phyloP scores from a whole-genome alignment of 768 basidiomycete species.

The Candolleomyces aberdarensis region DNA sequence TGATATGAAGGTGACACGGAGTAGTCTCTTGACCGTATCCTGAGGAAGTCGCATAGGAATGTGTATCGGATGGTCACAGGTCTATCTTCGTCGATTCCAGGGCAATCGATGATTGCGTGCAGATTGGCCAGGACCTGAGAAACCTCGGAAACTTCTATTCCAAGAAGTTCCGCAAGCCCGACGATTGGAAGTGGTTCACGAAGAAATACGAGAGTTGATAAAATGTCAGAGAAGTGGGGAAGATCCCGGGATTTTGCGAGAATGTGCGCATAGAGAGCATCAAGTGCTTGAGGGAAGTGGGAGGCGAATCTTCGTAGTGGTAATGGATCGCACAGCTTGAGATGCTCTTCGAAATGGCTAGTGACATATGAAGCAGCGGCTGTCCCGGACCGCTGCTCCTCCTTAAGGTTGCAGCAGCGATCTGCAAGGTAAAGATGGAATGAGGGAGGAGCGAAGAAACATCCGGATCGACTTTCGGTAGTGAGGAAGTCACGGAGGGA shows the following conservation, averaged over 20 bases:
- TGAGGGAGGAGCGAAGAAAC: too few species aligned
- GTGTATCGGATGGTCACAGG: neutral
- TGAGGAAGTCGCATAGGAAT: neutral
- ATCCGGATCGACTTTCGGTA: too few species aligned
- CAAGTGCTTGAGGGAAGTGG: too few species aligned
- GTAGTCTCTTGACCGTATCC: neutral
- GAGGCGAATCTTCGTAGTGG: too few species aligned
- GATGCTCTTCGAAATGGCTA: too few species aligned
- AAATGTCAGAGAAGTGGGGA: neutral
- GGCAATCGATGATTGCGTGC: neutral
- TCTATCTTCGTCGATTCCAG: slow-evolving; percentile 11
- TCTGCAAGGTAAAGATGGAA: neutral
- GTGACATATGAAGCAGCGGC: too few species aligned
- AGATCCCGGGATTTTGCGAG: neutral
- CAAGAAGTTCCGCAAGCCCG: neutral
- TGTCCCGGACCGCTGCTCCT: too few species aligned
- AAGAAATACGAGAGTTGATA: neutral
- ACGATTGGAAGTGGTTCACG: neutral
- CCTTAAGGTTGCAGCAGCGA: neutral
- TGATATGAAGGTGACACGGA: neutral
- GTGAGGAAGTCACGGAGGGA: too few species aligned
- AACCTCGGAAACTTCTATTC: neutral
- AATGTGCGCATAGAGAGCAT: neutral
- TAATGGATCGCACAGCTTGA: too few species aligned
- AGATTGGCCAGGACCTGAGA: neutral